Conservation (phyloP, 2,329 filamentous ascomycete genomes). For the Aureobasidium zeae region DNA sequence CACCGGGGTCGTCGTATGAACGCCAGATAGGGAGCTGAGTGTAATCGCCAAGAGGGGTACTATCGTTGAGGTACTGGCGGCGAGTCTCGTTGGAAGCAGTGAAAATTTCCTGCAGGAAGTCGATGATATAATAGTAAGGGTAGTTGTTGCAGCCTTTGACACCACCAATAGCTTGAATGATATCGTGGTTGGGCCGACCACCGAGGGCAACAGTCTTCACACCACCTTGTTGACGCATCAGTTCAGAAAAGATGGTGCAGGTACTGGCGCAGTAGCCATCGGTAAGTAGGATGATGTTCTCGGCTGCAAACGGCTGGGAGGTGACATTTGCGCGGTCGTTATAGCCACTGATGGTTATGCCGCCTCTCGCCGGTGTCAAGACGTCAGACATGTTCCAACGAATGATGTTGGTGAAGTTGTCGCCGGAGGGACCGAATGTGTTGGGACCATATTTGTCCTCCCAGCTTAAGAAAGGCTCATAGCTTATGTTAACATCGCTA, state of each 20-base stretch:
- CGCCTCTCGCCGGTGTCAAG: constrained; percentile 30
- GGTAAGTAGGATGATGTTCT: constrained; percentile 46
- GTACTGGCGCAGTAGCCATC: constrained; percentile 40
- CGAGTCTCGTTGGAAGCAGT: constrained; percentile 12
- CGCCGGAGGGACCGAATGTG: constrained; percentile 34
- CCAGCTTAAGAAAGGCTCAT: constrained; percentile 41
- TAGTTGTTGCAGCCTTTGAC: constrained; percentile 35
- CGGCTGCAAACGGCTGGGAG: constrained; percentile 44
- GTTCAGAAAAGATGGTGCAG: constrained; percentile 39
- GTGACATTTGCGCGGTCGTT: constrained; percentile 39
- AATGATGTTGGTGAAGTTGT: constrained; percentile 49
- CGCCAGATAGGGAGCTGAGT: constrained; percentile 23
- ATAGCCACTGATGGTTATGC: constrained; percentile 41
- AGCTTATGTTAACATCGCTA: constrained; percentile 39
- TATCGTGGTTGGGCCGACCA: constrained; percentile 32
- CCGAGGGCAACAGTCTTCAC: constrained; percentile 37
- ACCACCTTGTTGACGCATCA: constrained; percentile 37
- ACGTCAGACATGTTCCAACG: constrained; percentile 44
- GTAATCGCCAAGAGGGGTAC: constrained; percentile 24
- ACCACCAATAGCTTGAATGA: constrained; percentile 38
- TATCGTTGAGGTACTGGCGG: constrained; percentile 19
- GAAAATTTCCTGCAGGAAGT: constrained; percentile 20
- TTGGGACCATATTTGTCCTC: constrained; percentile 39
- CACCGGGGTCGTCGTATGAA: constrained; percentile 18
- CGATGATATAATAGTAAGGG: constrained; percentile 21